phyloP scores from a whole-genome alignment of 805 yeast genomes.

The Yamadazyma kitorensis region DNA sequence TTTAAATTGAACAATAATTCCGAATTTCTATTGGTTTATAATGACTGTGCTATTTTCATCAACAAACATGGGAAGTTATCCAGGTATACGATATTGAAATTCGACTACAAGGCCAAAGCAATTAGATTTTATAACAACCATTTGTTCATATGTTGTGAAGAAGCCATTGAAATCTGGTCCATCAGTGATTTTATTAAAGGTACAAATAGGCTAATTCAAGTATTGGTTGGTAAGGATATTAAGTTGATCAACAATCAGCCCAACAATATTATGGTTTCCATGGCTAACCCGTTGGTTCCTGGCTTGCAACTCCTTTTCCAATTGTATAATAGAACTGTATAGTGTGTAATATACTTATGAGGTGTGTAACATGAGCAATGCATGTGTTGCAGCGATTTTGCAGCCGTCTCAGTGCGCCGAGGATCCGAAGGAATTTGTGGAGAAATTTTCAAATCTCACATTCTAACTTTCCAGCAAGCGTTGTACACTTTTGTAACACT shows the following conservation, averaged over 20 bases:
- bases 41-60: slow-evolving; percentile 64
- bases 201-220: slow-evolving; percentile 55
- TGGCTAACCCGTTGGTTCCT: slow-evolving; percentile 64
- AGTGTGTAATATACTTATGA: no score
- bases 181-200: slow-evolving; percentile 46
- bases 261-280: slow-evolving; percentile 25
- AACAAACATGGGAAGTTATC: slow-evolving; percentile 57
- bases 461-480: no score
- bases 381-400: no score
- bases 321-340: slow-evolving; percentile 6
- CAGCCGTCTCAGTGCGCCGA: no score
- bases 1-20: slow-evolving; percentile 54
- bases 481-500: no score
- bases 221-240: slow-evolving; percentile 69
- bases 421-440: no score
- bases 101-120: slow-evolving; percentile 38
- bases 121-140: slow-evolving; percentile 33
- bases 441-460: no score
- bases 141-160: slow-evolving; percentile 53
- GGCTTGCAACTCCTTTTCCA: slow-evolving; percentile 60
- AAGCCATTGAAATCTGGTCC: slow-evolving; percentile 68
- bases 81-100: slow-evolving; percentile 40
- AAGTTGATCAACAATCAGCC: slow-evolving; percentile 21
- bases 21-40: slow-evolving; percentile 63
- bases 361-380: no score